A percentile compares a stretch with the other conserved stretches of the same genome.
Conservation (phyloP, 1,139 yeast genomes). For the Blastobotrys arbuscula region DNA sequence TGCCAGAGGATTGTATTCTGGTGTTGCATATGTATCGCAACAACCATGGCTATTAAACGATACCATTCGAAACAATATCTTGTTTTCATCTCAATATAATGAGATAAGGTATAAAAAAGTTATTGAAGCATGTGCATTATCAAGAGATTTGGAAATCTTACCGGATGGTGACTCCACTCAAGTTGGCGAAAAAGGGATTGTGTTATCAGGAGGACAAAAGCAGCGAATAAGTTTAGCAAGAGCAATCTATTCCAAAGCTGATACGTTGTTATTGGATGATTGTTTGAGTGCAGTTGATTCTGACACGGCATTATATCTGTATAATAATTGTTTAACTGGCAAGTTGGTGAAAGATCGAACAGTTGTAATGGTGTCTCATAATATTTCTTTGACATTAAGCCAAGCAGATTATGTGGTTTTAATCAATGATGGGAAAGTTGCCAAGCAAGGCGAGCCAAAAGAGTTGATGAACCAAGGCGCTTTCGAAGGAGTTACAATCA, state of each 20-base stretch:
- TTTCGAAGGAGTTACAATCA: constrained; percentile 39
- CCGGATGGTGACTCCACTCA: constrained; percentile 67
- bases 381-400: constrained; percentile 78
- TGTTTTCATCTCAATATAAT: constrained; percentile 71
- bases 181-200: constrained; percentile 93
- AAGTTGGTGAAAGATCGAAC: constrained; percentile 75
- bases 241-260: constrained; percentile 82
- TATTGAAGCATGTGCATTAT: constrained; percentile 60
- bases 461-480: constrained; percentile 48
- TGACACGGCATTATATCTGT: constrained; percentile 85
- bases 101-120: constrained; percentile 72
- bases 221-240: constrained; percentile 94
- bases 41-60: constrained; percentile 93
- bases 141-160: constrained; percentile 72
- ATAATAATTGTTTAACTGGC: constrained; percentile 85
- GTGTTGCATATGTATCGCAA: constrained; percentile 87
- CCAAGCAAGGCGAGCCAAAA: constrained; percentile 74
- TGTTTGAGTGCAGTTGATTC: constrained; percentile 96
- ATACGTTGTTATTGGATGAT: constrained; percentile 80
- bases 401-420: constrained; percentile 74
- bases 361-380: constrained; percentile 86
- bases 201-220: constrained; percentile 95
- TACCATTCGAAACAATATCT: constrained; percentile 54
- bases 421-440: constrained; percentile 77
- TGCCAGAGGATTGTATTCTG: constrained; percentile 82